Evolutionary conservation across 2,329 filamentous ascomycete genomes (phyloP), one percentile per base, ranked within the genome.

Genomic region (Falciphora oryzae): DNA sequence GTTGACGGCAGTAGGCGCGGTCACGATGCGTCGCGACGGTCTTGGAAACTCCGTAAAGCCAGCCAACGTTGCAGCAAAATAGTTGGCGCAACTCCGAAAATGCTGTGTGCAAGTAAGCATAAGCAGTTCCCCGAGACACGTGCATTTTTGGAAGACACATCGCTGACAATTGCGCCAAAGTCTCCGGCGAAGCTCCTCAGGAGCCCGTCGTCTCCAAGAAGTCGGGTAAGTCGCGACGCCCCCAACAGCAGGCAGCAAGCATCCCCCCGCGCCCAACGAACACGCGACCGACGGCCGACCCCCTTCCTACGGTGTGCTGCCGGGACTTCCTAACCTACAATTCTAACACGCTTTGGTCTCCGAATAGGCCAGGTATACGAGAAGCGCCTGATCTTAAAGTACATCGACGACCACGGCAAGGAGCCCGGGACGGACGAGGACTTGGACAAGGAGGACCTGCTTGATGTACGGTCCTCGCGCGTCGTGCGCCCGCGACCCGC

Each of bases 181-280:
- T 99, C 78, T 99, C 95, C 68, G 95, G 95, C 80, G 94, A 97
- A 85, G 89, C 92, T 80, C 94, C 95, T 69, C 91, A 97, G 80
- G 89, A 93, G 79, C 93, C 95, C 65, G 94, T 98, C 70, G 91
- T 93, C 73, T 99, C 95, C 74, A 90, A 91, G 78, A 96, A 97
- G 81, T 96, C 92, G 74, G 93, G 92, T 93, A 81, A 72, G 87
- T 80, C 67, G 67, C 59, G 14, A 28, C 22, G 16, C 28, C 27
- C 13, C 1, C 29, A 13, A 13, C 28, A 29, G 4, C 60, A 31
- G 35, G 27, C 60, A 58, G 28, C 29, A 25, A n/a, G 31, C 58
- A 64, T 22, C 60, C 22, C 18, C 10, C 44, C 44, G 44, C 44
- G 22, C 44, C 44, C 44, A 53, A 53, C 6, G 22, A 53, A 53